Percentiles rank a stretch among this genome's conserved stretches.
These are phyloP conservation scores for Solanum rostratum DNA, from an alignment of 257 asterid genomes.

Conservation along the genomic window DNA sequence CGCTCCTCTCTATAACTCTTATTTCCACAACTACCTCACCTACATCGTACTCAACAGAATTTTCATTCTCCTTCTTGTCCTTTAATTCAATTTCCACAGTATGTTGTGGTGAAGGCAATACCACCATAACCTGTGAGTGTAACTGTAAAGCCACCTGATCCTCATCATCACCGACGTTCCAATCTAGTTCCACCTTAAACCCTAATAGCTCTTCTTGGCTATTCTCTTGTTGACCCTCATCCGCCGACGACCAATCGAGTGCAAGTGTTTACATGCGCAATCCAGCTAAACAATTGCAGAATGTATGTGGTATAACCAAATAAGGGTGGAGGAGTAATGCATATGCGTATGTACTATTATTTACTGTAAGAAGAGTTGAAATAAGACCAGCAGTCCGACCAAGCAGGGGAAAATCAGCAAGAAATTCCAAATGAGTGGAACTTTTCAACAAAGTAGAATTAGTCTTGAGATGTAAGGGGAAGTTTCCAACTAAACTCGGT, in stretches of 20 bases:
- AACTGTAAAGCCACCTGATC: conserved; percentile 83
- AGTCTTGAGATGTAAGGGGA: too few relatives aligned
- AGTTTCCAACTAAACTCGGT: too few relatives aligned
- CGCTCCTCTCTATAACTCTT: conserved; percentile 77
- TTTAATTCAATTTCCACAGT: conserved; percentile 58
- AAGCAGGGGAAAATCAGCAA: too few relatives aligned
- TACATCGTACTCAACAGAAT: background rate
- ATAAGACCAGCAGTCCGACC: too few relatives aligned
- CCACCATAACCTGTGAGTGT: conserved; percentile 96
- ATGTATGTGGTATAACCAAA: too few relatives aligned
- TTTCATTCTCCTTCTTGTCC: conserved; percentile 10
- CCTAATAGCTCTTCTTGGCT: conserved; percentile 28
- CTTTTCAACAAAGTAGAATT: too few relatives aligned
- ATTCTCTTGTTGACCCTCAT: conserved; percentile 36
- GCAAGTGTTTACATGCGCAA: too few relatives aligned
- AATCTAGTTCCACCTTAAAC: conserved; percentile 59
- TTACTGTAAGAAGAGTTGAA: too few relatives aligned
- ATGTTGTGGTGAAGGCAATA: conserved; percentile 85
- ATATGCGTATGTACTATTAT: too few relatives aligned
- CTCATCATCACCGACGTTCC: conserved; percentile 88
- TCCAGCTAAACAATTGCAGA: too few relatives aligned
- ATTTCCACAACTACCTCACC: conserved; percentile 44
- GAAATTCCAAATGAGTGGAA: too few relatives aligned
- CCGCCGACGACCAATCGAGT: conserved; percentile 16
- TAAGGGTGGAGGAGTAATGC: too few relatives aligned